phyloP scores from a whole-genome alignment of 192 early-diverging fungal species.

The Coemansia sp. region DNA sequence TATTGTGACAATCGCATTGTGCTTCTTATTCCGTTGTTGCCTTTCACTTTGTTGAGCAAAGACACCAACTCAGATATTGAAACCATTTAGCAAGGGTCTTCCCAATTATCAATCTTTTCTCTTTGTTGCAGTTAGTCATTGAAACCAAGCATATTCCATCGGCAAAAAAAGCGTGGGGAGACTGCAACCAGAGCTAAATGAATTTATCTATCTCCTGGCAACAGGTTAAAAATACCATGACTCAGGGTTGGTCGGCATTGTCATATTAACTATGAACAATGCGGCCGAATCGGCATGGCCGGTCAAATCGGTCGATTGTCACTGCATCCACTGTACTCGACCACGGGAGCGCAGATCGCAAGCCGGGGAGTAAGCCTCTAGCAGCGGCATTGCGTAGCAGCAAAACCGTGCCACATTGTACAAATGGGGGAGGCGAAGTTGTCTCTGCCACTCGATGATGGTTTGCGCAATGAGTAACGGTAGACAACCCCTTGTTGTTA shows the following conservation, averaged over 20 bases:
- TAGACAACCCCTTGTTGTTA: background rate
- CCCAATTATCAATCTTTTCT: too few relatives aligned
- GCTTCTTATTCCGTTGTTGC: background rate
- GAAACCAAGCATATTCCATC: background rate
- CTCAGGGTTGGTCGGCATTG: background rate
- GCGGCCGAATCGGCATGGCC: background rate
- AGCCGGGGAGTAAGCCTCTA: background rate
- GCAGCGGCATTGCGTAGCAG: background rate
- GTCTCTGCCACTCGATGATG: background rate
- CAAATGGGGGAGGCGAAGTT: background rate
- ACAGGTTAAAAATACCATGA: background rate
- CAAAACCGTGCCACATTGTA: background rate
- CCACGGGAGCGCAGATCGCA: constrained; percentile 1
- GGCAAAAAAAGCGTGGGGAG: background rate
- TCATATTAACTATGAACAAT: background rate
- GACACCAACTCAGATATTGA: background rate
- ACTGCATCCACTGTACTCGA: background rate
- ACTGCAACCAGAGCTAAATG: too few relatives aligned
- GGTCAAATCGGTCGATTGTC: background rate
- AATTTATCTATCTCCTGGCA: background rate
- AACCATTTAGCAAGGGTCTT: background rate
- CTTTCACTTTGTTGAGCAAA: constrained; percentile 2
- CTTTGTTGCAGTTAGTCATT: background rate
- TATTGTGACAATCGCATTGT: background rate
- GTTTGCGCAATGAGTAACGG: background rate